Conservation (phyloP, 116 monocot genomes). For the Zostera marina region DNA sequence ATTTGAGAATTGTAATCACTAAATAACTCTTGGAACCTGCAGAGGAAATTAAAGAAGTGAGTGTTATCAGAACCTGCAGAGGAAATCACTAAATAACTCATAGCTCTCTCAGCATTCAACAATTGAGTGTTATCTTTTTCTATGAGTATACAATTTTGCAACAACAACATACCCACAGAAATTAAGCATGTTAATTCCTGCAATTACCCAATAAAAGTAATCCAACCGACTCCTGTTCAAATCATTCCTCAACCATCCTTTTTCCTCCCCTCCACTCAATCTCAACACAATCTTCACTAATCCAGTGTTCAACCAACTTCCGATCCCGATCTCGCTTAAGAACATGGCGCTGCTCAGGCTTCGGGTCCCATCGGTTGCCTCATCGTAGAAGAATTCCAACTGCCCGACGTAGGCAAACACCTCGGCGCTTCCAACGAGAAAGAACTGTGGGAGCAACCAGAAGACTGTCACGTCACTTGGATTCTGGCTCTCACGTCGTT, state of each 20-base stretch:
- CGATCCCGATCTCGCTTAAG: constrained; percentile 24
- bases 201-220: constrained; percentile 24
- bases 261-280: constrained; percentile 3
- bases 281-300: constrained; percentile 11
- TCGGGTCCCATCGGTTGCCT: constrained; percentile 34
- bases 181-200: constrained; percentile 14
- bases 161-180: constrained; percentile 16
- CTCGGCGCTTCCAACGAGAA: constrained; percentile 28
- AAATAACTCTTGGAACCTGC: too few species aligned
- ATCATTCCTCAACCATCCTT: constrained; percentile 34
- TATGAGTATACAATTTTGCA: background rate
- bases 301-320: constrained; percentile 32
- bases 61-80: too few species aligned
- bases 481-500: background rate
- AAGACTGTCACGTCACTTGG: constrained; percentile 9
- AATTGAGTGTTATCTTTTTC: too few species aligned
- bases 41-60: too few species aligned
- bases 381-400: constrained; percentile 46
- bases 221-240: constrained; percentile 24
- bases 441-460: constrained; percentile 33
- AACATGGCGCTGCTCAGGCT: constrained; percentile 36
- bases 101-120: too few species aligned
- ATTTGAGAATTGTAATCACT: too few species aligned
- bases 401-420: constrained; percentile 35
- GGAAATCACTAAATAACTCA: too few species aligned